Conservation (phyloP, 768 basidiomycete genomes). For the Dioszegia hungarica region DNA sequence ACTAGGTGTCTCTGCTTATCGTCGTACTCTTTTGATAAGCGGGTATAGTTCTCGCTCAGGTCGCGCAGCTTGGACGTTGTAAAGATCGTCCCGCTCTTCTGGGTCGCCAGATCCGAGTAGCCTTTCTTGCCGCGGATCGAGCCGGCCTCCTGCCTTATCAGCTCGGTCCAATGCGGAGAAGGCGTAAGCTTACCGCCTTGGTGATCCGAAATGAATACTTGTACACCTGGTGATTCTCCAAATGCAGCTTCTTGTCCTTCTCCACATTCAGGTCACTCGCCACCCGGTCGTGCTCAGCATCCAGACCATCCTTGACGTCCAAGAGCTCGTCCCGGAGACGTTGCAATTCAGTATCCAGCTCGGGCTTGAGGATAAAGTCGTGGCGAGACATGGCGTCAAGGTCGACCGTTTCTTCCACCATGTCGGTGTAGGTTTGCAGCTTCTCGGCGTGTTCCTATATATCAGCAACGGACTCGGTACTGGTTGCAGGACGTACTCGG, state of each 20-base stretch:
- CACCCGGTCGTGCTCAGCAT: constrained; percentile 69
- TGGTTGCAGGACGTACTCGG: constrained; percentile 52
- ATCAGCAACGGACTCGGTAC: background rate
- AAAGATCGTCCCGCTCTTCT: constrained; percentile 83
- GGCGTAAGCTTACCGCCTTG: constrained; percentile 64
- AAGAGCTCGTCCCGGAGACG: constrained; percentile 64
- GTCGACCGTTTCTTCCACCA: constrained; percentile 95
- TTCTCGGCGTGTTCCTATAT: constrained; percentile 60
- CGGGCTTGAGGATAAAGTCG: constrained; percentile 85
- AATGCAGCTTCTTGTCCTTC: constrained; percentile 88
- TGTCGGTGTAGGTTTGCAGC: constrained; percentile 75
- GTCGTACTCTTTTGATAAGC: constrained; percentile 64
- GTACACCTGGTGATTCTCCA: constrained; percentile 83
- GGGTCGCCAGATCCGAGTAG: constrained; percentile 78
- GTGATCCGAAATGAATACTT: constrained; percentile 91
- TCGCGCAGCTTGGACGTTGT: constrained; percentile 70
- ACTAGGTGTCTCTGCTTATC: constrained; percentile 75
- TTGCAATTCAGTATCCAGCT: constrained; percentile 74
- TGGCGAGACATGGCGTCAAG: constrained; percentile 69
- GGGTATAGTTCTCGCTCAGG: constrained; percentile 66
- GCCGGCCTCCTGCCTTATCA: constrained; percentile 66
- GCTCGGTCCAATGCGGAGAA: background rate
- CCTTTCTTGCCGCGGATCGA: constrained; percentile 59
- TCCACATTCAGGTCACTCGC: constrained; percentile 72
- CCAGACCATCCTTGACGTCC: constrained; percentile 70